phyloP scores from a whole-genome alignment of 192 early-diverging fungal species.

The Neocallimastix lanati region DNA sequence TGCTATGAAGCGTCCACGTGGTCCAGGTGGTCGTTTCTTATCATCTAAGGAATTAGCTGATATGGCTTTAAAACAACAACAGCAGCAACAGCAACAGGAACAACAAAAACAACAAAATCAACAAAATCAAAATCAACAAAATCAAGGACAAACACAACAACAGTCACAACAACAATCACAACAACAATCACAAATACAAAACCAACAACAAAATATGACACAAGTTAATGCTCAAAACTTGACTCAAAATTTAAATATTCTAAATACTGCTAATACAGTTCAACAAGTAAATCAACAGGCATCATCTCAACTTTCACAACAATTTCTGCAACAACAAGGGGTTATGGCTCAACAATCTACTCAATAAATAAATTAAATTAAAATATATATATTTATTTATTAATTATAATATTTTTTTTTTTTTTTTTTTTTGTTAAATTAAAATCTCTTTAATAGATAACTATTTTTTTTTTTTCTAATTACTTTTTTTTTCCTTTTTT shows the following conservation, averaged over 20 bases:
- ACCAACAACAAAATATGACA: neutral
- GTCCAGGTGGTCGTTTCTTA: constrained; percentile 91
- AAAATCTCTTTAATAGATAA: too few relatives aligned
- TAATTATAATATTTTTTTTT: too few relatives aligned
- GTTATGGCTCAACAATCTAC: neutral
- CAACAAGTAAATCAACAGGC: neutral
- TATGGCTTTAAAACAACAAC: neutral
- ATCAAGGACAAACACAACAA: too few relatives aligned
- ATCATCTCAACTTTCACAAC: neutral
- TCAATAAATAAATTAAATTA: neutral
- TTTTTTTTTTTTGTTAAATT: too few relatives aligned
- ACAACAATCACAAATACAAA: neutral
- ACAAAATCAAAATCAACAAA: too few relatives aligned
- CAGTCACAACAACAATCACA: neutral
- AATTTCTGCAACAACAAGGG: neutral
- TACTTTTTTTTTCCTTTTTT: too few relatives aligned
- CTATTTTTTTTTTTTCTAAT: too few relatives aligned
- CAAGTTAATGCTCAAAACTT: neutral
- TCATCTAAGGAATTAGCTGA: constrained; percentile 61
- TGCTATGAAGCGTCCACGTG: constrained; percentile 90
- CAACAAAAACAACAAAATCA: too few relatives aligned
- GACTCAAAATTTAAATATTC: neutral
- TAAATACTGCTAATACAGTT: neutral
- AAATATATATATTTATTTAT: too few relatives aligned
- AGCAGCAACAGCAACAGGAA: neutral